Evolutionary conservation across 495 filamentous ascomycete genomes (phyloP).

Genomic region (Aspergillus bertholletiae): DNA sequence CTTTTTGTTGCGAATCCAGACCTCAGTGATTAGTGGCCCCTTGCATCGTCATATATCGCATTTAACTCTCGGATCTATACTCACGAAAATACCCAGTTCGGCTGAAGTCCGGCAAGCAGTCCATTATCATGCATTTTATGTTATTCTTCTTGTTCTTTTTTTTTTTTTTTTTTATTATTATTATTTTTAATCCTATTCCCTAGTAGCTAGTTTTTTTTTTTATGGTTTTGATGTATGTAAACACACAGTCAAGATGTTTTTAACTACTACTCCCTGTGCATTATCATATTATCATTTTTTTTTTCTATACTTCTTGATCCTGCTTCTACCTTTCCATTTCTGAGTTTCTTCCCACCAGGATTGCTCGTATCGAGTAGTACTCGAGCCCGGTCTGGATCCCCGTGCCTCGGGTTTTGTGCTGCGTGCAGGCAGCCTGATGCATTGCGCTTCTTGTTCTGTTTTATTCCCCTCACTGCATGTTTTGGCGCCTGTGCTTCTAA

Average conservation of each 20-base stretch:
- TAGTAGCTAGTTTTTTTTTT: too few relatives aligned
- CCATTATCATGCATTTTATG: background rate
- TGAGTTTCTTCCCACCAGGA: constrained; percentile 1
- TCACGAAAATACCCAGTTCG: constrained; percentile 2
- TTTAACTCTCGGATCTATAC: background rate
- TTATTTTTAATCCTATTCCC: too few relatives aligned
- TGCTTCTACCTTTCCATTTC: constrained; percentile 7
- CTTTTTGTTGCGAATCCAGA: constrained; percentile 97
- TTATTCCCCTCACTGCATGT: constrained; percentile 15
- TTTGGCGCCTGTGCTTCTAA: constrained; percentile 15
- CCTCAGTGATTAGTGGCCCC: constrained; percentile 52
- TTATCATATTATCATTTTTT: background rate
- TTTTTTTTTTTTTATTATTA: too few relatives aligned
- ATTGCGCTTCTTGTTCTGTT: constrained; percentile 6
- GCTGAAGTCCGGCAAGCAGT: background rate
- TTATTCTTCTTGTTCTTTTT: constrained; percentile 2
- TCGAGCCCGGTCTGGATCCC: background rate
- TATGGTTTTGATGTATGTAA: too few relatives aligned
- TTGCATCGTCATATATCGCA: background rate
- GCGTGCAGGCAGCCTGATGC: background rate
- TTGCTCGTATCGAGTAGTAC: constrained; percentile 4
- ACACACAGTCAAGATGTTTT: too few relatives aligned
- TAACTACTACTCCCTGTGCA: too few relatives aligned
- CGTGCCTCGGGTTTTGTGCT: background rate
- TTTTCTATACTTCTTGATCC: background rate